Evolutionary conservation across 2,329 filamentous ascomycete genomes (phyloP).

Genomic region (Penicillium expansum): DNA sequence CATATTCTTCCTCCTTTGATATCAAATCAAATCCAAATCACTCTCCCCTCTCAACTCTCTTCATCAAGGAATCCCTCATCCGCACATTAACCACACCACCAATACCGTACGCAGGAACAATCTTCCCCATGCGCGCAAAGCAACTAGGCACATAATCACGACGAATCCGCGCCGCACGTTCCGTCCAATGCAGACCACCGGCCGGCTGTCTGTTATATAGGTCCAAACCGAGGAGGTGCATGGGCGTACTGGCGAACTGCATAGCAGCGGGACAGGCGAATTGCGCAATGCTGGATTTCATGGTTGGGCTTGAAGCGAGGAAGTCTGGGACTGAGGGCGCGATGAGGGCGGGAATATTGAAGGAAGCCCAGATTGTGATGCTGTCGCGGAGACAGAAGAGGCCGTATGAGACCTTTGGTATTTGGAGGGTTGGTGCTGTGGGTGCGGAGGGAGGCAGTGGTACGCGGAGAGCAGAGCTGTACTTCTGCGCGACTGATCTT

Average conservation of each 20-base stretch:
- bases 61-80: constrained; percentile 67
- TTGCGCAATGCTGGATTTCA: constrained; percentile 66
- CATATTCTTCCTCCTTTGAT: neutral
- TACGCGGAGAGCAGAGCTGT: constrained; percentile 12
- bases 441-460: neutral
- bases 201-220: constrained; percentile 68
- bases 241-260: constrained; percentile 75
- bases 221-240: constrained; percentile 82
- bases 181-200: constrained; percentile 48
- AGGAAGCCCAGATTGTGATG: constrained; percentile 85
- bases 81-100: constrained; percentile 82
- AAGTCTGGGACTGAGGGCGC: constrained; percentile 64
- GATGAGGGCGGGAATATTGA: constrained; percentile 80
- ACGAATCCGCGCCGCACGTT: constrained; percentile 66
- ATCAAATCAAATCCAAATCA: neutral
- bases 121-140: constrained; percentile 74
- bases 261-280: constrained; percentile 76
- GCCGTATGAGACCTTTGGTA: constrained; percentile 68
- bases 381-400: constrained; percentile 82
- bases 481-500: neutral
- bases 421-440: constrained; percentile 39
- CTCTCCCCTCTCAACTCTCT: constrained; percentile 44
- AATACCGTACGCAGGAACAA: constrained; percentile 83
- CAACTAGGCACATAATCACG: constrained; percentile 74
- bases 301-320: constrained; percentile 44